Evolutionary conservation across 2,329 filamentous ascomycete genomes (phyloP), one percentile per base, ranked within the genome.

Genomic region (Fusarium mexicanum): DNA sequence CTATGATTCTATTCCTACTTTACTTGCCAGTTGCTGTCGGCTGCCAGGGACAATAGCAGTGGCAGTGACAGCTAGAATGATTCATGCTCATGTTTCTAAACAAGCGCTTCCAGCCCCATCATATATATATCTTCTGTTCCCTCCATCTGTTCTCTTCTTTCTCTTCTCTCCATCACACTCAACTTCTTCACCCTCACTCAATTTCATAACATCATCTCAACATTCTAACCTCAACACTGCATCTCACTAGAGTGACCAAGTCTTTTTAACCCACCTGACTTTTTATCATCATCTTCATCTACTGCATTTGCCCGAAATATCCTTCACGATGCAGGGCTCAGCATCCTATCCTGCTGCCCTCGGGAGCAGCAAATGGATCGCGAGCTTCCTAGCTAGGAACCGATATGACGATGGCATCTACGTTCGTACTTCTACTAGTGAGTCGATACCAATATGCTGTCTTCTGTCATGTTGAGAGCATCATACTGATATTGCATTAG

Each of bases 271-370:
- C 17, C 18, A 41, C n/a, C 29, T 14, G 17, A 9, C 22, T 51
- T 35, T 31, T 14, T 51, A 16, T 48, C 18, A 44, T 33, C 16
- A 26, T 57, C 22, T 24, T 41, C 18, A 6, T 26, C 35, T 31
- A 26, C 33, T 24, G 24, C 47, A 35, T 33, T 26, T 50, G 13
- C 43, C 22, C 11, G 37, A 62, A n/a, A 26, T 31, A 43, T 43
- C 13, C 18, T 31, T n/a, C 37, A 61, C 24, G 6, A 64, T 75
- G 69, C 65, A 58, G 40, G 35, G 61, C 11, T 73, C 72, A 13
- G 44, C 55, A 35, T 71, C 72, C 24, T 64, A 40, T 17, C 72
- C 72, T 11, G 50, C 69, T 37, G 59, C 60, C 24, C 57, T 75
- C 10, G 64, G 64, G 29, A 60, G 64, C 26, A 67, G 48, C 35